Evolutionary conservation across 2,329 filamentous ascomycete species (phyloP), one percentile per base, ranked within the genome.

Genomic region (Dactylellina sp.): DNA sequence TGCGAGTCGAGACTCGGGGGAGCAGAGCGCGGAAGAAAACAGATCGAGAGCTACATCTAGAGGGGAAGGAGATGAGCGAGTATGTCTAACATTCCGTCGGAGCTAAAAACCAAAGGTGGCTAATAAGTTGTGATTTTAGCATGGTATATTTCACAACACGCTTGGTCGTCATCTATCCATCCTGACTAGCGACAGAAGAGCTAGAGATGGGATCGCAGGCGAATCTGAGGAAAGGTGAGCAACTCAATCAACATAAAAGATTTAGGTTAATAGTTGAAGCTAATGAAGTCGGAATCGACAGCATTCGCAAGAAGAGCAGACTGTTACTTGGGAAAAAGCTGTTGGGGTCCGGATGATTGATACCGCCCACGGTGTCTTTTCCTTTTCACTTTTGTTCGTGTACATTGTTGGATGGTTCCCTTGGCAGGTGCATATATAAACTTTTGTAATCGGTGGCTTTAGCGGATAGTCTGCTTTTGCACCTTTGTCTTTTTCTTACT

Each of bases 311-410:
- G 72, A 81, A 79, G 59, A 78, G 76, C 53, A 79, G 77, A 57
- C 60, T 76, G 44, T 63, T 80, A 55, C 74, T 80, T 9, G 79
- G 79, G 32, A 81, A 80, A 76, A 81, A 79, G 55, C 59, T 76
- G 42, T 68, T 79, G 63, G 77, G 76, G 47, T 76, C 63, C 7
- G 53, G 53, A 16, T 68, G 28, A 32, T 32, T 32, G 28, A 5
- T 32, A 32, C 28, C 28, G 9, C 28, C 9, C 28, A 5, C 5
- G 4, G 28, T 65, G 56, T 39, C 55, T 65, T 53, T n/a, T 55
- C 28, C 60, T 53, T 40, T 59, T 57, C 16, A 47, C 37, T 40
- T 22, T 61, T 50, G 7, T 39, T 46, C 56, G 44, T 61, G 49
- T 62, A 62, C 49, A 62, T 37, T 35, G 18, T 35, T 28, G 12